Conservation (phyloP, 73 alveolate genomes). For the Tetrahymena elliotti region DNA sequence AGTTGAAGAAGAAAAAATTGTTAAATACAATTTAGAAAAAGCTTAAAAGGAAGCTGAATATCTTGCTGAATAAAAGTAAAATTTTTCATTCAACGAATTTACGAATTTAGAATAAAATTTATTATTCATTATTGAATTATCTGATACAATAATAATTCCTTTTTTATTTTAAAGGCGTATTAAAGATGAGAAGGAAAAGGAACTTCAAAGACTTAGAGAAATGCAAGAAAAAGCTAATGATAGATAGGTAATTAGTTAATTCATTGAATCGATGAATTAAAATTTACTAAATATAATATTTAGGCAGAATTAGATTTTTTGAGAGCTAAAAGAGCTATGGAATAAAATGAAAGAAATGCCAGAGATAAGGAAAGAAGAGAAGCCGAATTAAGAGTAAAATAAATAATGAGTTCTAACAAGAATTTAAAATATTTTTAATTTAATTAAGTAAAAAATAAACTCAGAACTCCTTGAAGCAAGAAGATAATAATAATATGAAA, state of each 20-base stretch:
- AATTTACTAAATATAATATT: neutral
- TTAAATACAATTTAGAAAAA: slow-evolving; percentile 64
- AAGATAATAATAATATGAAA: slow-evolving; percentile 41
- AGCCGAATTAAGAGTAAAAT: slow-evolving; percentile 46
- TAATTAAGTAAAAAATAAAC: slow-evolving; percentile 19
- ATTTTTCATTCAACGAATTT: too few relatives aligned
- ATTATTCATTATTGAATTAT: too few relatives aligned
- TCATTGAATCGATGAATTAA: neutral
- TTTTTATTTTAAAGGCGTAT: slow-evolving; percentile 36
- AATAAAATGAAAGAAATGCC: slow-evolving; percentile 76
- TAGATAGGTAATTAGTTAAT: neutral
- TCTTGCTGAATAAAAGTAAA: slow-evolving; percentile 47
- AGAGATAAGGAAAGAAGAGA: slow-evolving; percentile 80
- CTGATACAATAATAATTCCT: neutral
- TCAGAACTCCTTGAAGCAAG: slow-evolving; percentile 71
- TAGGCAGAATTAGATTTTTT: slow-evolving; percentile 83
- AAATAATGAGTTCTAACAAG: neutral
- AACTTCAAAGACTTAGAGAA: slow-evolving; percentile 80
- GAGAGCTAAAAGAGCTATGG: slow-evolving; percentile 87
- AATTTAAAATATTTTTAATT: neutral
- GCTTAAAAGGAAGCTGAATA: slow-evolving; percentile 77
- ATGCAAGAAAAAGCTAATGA: slow-evolving; percentile 81
- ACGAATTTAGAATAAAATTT: too few relatives aligned
- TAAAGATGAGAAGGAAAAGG: slow-evolving; percentile 78
- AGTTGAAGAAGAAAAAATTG: slow-evolving; percentile 70